These are phyloP conservation scores for Boletus albobrunnescens DNA, from an alignment of 1,284 basidiomycete species.

Conservation along the genomic window DNA sequence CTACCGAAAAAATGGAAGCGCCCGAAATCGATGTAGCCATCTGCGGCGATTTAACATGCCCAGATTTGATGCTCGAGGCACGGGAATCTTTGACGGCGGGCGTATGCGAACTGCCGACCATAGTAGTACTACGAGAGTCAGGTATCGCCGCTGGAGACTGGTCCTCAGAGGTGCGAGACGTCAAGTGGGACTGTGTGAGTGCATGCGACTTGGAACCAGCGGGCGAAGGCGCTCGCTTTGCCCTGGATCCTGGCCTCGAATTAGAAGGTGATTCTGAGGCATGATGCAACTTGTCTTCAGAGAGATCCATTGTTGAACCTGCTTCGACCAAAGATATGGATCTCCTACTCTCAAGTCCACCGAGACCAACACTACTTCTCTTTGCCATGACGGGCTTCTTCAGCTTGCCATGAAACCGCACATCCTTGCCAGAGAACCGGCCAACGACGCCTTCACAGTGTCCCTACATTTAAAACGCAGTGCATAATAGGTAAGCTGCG, in stretches of 20 bases:
- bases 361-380: constrained; percentile 35
- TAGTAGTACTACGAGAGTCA: constrained; percentile 8
- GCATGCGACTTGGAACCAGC: constrained; percentile 12
- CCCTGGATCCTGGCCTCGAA: constrained; percentile 16
- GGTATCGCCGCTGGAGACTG: neutral
- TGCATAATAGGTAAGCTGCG: too few species aligned
- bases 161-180: constrained; percentile 15
- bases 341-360: constrained; percentile 10
- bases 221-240: constrained; percentile 23
- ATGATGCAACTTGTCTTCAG: constrained; percentile 1
- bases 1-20: constrained; percentile 28
- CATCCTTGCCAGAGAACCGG: constrained; percentile 65
- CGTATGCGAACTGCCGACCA: neutral
- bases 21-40: constrained; percentile 26
- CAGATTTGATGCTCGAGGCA: neutral
- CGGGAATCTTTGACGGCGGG: neutral
- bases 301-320: neutral
- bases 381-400: constrained; percentile 79
- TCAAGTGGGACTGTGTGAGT: constrained; percentile 14
- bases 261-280: constrained; percentile 23
- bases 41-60: constrained; percentile 20
- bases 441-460: constrained; percentile 92
- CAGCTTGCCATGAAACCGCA: constrained; percentile 71
- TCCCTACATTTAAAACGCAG: constrained; percentile 41
- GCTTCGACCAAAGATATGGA: constrained; percentile 19